phyloP scores from a whole-genome alignment of 495 filamentous ascomycete species.

The Neurospora tetraspora region DNA sequence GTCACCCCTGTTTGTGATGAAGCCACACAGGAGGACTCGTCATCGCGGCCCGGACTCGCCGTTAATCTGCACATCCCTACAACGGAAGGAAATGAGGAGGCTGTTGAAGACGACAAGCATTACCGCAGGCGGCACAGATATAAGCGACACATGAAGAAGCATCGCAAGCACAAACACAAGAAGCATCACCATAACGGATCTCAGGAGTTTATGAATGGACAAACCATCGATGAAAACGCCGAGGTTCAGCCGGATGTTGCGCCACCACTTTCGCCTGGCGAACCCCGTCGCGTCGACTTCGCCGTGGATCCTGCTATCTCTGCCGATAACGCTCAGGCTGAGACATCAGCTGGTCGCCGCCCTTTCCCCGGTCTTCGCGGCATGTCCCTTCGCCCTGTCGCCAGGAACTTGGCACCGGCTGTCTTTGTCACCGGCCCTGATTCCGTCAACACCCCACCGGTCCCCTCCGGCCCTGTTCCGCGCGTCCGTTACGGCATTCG shows the following conservation, averaged over 20 bases:
- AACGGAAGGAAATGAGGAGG: conserved; percentile 24
- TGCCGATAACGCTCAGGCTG: conserved; percentile 21
- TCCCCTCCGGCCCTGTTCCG: conserved; percentile 35
- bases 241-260: conserved; percentile 8
- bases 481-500: conserved; percentile 53
- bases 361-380: conserved; percentile 32
- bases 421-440: conserved; percentile 32
- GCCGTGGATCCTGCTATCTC: conserved; percentile 13
- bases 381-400: conserved; percentile 32
- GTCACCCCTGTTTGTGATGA: conserved; percentile 21
- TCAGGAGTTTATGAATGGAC: conserved; percentile 14
- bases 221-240: conserved; percentile 25
- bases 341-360: conserved; percentile 19
- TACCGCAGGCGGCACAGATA: conserved; percentile 20
- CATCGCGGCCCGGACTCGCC: conserved; percentile 12
- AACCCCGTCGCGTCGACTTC: conserved; percentile 39
- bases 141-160: conserved; percentile 22
- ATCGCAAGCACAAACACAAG: conserved; percentile 25
- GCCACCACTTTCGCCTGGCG: conserved; percentile 10
- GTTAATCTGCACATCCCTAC: conserved; percentile 12
- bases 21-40: conserved; percentile 21
- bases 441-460: conserved; percentile 4
- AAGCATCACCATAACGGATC: conserved; percentile 9
- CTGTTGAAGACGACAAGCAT: conserved; percentile 28
- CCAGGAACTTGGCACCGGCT: conserved; percentile 34